Base-by-base conservation (phyloP, 192 early-diverging fungal species). In the Cetraspora pellucida region DNA sequence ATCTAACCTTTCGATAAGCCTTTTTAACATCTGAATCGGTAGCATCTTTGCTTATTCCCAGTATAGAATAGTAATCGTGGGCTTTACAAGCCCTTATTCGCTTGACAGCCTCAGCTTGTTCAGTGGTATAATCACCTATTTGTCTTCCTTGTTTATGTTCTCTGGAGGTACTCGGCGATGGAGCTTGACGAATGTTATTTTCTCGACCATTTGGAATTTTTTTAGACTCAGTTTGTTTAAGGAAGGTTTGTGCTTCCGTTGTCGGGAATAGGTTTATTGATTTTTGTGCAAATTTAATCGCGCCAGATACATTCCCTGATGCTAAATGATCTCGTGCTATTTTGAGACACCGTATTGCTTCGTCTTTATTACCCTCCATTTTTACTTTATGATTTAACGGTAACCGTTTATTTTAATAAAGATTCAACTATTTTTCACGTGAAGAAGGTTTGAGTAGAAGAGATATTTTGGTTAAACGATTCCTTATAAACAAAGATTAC, bases 351-450 rank as follows among this genome's bases (percentile, higher is more conserved):
- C 92, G 83, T 21, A 84, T 45, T 6, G 97, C 97, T 77, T 96
- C 95, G 77, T 97, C 97, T 75, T 89, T 90, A 83, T 98, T 98
- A 77, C 88, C 87, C 76, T 93, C 91, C 91, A 93, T 94, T 49
- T 47, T 25, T 43, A 5, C 31, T 45, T 31, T 21, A 25, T 23
- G 59, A 37, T 37, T 37, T 7, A 37, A 37, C 37, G 37, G 37
- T 0, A 1, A 1, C 0, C 37, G 0, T 0, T 37, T 37, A 6
- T 37, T 37, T 37, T 7, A 37, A 37, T 37, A 37, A 37, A 37
- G 37, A 6, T 37, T 37, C 37, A 37, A 37, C 37, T 37, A 37
- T 37, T 37, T 37, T 37, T 37, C 37, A 37, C 37, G 37, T 37
- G 37, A 37, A 37, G 37, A 7, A 37, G 7, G 37, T 37, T 7